Evolutionary conservation across 371 early-diverging fungal genomes (phyloP).

Genomic region (Quaeritorhiza haematococci): DNA sequence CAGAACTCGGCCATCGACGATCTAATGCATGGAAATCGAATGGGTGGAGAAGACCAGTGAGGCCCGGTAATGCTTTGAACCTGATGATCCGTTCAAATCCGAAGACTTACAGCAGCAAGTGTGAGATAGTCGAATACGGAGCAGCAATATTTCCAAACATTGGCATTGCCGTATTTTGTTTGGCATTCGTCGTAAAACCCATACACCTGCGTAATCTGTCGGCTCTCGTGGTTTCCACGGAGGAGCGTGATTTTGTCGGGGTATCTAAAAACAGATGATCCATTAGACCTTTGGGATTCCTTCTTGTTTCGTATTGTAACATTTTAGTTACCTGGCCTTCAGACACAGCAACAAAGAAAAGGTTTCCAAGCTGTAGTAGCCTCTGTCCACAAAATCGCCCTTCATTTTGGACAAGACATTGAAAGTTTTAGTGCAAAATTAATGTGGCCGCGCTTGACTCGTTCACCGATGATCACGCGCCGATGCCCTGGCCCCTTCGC

Average conservation of each 20-base stretch:
- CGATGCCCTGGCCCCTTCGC: no score
- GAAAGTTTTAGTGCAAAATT: no score
- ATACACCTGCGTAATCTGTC: conserved; percentile 98
- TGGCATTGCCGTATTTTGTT: conserved; percentile 94
- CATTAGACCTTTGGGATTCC: no score
- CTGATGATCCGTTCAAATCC: no score
- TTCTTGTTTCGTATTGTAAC: no score
- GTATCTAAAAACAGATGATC: conserved; percentile 65
- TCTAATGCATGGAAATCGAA: conserved; percentile 30
- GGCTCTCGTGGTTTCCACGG: conserved; percentile 98
- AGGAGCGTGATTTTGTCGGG: conserved; percentile 96
- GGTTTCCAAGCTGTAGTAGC: conserved; percentile 97
- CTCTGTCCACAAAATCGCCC: conserved; percentile 99
- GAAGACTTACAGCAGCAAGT: conserved; percentile 80
- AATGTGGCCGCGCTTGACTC: no score
- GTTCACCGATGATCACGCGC: no score
- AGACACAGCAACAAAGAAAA: conserved; percentile 89
- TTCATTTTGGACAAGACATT: conserved; percentile 16
- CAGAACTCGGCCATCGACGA: conserved; percentile 88
- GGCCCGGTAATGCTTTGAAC: no score
- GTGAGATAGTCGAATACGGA: conserved; percentile 98
- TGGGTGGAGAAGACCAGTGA: not conserved
- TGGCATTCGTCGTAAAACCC: conserved; percentile 99
- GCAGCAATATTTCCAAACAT: conserved; percentile 99
- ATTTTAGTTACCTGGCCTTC: conserved; percentile 61